Percentiles rank a stretch among this genome's conserved stretches.
Conservation (phyloP, 23 red algal genomes). For the Gracilaria gracilis region DNA sequence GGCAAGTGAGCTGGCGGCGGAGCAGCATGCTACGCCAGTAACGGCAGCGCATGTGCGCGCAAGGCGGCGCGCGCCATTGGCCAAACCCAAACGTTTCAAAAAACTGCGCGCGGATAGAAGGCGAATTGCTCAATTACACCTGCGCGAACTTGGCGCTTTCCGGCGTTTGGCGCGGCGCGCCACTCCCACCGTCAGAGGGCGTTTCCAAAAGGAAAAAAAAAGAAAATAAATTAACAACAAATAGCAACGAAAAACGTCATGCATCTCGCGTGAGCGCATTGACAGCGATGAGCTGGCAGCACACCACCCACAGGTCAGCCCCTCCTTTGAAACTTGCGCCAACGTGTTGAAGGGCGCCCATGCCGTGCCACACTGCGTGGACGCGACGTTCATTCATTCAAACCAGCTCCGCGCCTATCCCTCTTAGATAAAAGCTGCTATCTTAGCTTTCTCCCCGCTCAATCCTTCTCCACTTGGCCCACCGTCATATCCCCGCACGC, state of each 20-base stretch:
- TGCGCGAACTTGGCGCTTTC: too few relatives aligned
- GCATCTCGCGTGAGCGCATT: neutral
- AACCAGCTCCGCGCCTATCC: too few relatives aligned
- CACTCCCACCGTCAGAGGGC: neutral
- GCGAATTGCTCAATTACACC: neutral
- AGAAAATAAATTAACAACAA: neutral
- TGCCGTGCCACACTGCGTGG: too few relatives aligned
- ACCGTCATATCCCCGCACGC: neutral
- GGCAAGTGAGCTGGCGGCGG: too few relatives aligned
- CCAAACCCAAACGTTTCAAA: neutral
- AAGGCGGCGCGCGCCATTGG: neutral
- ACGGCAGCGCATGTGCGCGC: constrained; percentile 4
- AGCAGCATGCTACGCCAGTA: neutral
- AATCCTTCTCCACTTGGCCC: neutral
- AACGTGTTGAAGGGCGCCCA: neutral
- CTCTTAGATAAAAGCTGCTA: too few relatives aligned
- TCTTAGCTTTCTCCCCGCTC: neutral
- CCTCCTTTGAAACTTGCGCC: neutral
- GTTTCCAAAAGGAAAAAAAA: neutral
- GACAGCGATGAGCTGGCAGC: constrained; percentile 28
- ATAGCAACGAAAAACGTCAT: constrained; percentile 8
- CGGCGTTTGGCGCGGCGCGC: too few relatives aligned
- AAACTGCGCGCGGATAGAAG: neutral
- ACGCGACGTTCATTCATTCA: too few relatives aligned
- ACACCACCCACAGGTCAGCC: neutral